Evolutionary conservation across 169 alveolate species (phyloP).

Genomic region (Eimeria brunetti): DNA sequence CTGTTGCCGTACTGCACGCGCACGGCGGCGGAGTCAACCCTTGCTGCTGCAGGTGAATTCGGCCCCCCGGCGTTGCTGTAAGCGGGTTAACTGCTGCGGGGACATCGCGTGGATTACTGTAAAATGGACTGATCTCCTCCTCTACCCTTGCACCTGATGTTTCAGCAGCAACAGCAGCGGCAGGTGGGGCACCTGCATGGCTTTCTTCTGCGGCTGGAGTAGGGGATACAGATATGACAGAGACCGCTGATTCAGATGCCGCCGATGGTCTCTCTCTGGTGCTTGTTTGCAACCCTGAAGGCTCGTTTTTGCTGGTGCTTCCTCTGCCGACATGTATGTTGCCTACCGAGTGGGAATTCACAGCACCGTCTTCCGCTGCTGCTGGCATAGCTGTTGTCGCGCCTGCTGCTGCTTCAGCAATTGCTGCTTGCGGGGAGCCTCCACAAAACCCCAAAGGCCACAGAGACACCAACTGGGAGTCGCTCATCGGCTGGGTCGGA

Average conservation of each 20-base stretch:
- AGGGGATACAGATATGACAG: constrained; percentile 29
- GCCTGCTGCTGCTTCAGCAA: constrained; percentile 14
- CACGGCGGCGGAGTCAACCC: constrained; percentile 50
- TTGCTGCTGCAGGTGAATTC: constrained; percentile 8
- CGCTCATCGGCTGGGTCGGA: constrained; percentile 42
- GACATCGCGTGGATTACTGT: constrained; percentile 70
- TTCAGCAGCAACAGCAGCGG: not conserved
- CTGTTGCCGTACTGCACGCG: not conserved
- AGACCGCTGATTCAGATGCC: constrained; percentile 9
- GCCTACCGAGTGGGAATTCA: not conserved
- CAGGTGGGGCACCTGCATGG: not conserved
- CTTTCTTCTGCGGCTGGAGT: constrained; percentile 7
- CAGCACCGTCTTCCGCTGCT: not conserved
- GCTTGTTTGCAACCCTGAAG: not conserved
- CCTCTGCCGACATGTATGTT: not conserved
- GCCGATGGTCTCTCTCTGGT: not conserved
- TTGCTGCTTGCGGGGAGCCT: constrained; percentile 9
- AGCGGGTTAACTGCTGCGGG: constrained; percentile 53
- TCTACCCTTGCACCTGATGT: not conserved
- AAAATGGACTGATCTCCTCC: constrained; percentile 51
- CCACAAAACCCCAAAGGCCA: not conserved
- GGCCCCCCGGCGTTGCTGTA: constrained; percentile 59
- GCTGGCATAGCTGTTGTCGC: not conserved
- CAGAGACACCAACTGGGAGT: not conserved
- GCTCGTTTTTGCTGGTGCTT: not conserved